Conservation (phyloP, 805 yeast genomes). For the Spencermartinsiella europaea region DNA sequence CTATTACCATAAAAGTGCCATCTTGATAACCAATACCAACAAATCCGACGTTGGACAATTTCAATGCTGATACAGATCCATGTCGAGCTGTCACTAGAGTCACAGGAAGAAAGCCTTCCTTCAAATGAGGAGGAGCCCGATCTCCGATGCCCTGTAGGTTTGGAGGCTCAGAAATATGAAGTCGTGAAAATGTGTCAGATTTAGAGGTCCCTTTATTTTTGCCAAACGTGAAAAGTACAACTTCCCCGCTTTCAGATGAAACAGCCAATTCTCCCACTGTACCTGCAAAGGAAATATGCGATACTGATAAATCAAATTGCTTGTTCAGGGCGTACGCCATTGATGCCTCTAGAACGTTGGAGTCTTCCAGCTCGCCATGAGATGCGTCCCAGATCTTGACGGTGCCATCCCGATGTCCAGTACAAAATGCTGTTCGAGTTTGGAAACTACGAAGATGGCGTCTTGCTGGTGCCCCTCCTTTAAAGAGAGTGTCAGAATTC, state of each 20-base stretch:
- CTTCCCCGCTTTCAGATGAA: slow-evolving; percentile 64
- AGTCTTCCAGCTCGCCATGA: slow-evolving; percentile 60
- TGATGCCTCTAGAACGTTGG: slow-evolving; percentile 55
- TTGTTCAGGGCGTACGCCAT: slow-evolving; percentile 46
- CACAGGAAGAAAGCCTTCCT: slow-evolving; percentile 60
- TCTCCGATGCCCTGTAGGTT: slow-evolving; percentile 42
- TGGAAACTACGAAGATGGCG: slow-evolving; percentile 45
- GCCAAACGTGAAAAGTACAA: slow-evolving; percentile 68
- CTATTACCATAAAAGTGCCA: slow-evolving; percentile 73
- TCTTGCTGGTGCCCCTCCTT: slow-evolving; percentile 74
- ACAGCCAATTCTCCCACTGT: slow-evolving; percentile 72
- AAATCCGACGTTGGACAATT: slow-evolving; percentile 75
- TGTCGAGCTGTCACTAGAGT: slow-evolving; percentile 41
- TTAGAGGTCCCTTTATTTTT: slow-evolving; percentile 34
- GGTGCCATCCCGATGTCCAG: slow-evolving; percentile 81
- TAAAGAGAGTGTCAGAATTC: slow-evolving; percentile 43
- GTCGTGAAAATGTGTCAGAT: neutral
- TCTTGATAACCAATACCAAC: slow-evolving; percentile 71
- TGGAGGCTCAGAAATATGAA: slow-evolving; percentile 3
- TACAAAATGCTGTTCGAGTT: slow-evolving; percentile 54
- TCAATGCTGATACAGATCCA: slow-evolving; percentile 54
- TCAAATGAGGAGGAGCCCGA: slow-evolving; percentile 46
- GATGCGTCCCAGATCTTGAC: slow-evolving; percentile 81
- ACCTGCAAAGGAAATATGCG: slow-evolving; percentile 66
- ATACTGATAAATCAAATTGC: slow-evolving; percentile 40